Conservation (phyloP, 306 rosid genomes). For the Cucumis melo region DNA sequence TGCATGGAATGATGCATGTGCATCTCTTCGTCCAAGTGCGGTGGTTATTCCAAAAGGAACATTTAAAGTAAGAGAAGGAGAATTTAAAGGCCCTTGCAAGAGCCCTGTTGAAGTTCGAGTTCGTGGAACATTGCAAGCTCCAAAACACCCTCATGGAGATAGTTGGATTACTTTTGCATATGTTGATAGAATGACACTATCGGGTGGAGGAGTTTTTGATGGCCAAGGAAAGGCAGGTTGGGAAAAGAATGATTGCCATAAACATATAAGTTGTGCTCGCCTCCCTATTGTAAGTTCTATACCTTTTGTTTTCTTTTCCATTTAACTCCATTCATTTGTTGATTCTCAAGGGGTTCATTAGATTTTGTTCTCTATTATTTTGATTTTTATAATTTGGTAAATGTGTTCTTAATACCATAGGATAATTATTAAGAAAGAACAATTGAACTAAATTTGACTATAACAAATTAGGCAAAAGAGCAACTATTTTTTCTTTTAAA, state of each 20-base stretch:
- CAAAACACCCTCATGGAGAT: neutral
- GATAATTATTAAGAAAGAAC: no score
- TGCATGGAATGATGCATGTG: no score
- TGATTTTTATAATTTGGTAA: no score
- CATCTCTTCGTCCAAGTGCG: no score
- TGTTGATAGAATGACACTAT: slow-evolving; percentile 16
- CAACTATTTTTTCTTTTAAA: no score
- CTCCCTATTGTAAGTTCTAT: slow-evolving; percentile 15
- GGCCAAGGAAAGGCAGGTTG: slow-evolving; percentile 31
- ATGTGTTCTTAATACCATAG: no score
- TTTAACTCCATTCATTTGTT: no score
- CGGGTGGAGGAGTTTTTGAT: slow-evolving; percentile 24
- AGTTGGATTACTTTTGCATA: slow-evolving; percentile 21
- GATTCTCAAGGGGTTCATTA: no score
- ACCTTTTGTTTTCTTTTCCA: no score
- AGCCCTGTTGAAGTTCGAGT: slow-evolving; percentile 14
- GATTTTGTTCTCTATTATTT: no score
- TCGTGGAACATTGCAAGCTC: slow-evolving; percentile 26
- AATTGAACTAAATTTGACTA: no score
- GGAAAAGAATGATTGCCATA: slow-evolving; percentile 18
- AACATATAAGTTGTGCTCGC: neutral
- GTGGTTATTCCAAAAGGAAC: neutral
- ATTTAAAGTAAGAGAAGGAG: neutral
- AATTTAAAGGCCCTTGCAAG: neutral
- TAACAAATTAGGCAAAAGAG: no score